Evolutionary conservation across 352 stramenopile genomes (phyloP).

Genomic region (Phytophthora pluvialis): DNA sequence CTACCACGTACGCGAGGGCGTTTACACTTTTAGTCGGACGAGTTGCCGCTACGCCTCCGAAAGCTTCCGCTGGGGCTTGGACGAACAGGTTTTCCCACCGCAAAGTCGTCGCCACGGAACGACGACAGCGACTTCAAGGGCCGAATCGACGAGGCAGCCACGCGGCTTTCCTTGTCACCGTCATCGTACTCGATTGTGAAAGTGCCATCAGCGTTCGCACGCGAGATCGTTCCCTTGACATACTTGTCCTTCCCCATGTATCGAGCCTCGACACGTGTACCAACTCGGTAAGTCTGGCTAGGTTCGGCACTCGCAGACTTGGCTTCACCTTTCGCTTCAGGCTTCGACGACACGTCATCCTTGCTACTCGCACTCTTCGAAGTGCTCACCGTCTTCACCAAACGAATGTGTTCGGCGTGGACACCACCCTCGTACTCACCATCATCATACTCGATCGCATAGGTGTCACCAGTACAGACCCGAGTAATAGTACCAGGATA

Average conservation of each 20-base stretch:
- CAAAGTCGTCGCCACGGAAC: conserved; percentile 41
- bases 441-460: conserved; percentile 27
- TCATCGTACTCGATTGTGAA: conserved; percentile 84
- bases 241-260: conserved; percentile 70
- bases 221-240: conserved; percentile 65
- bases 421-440: conserved; percentile 45
- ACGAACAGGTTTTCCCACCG: conserved; percentile 39
- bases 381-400: conserved; percentile 3
- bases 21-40: conserved; percentile 41
- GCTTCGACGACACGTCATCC: background rate
- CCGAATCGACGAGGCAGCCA: conserved; percentile 46
- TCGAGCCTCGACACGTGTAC: conserved; percentile 54
- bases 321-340: conserved; percentile 14
- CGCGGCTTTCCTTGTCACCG: conserved; percentile 60
- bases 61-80: conserved; percentile 39
- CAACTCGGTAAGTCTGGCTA: conserved; percentile 19
- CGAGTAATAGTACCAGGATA: conserved; percentile 21
- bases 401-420: conserved; percentile 33
- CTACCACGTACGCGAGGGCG: background rate
- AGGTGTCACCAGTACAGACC: background rate
- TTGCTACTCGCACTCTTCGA: conserved; percentile 7
- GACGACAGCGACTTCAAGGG: conserved; percentile 32
- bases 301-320: background rate
- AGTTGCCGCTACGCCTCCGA: conserved; percentile 52
- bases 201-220: conserved; percentile 55